These are phyloP conservation scores for Haematococcus lacustris DNA, from an alignment of 139 green algal genomes.

Conservation along the genomic window DNA sequence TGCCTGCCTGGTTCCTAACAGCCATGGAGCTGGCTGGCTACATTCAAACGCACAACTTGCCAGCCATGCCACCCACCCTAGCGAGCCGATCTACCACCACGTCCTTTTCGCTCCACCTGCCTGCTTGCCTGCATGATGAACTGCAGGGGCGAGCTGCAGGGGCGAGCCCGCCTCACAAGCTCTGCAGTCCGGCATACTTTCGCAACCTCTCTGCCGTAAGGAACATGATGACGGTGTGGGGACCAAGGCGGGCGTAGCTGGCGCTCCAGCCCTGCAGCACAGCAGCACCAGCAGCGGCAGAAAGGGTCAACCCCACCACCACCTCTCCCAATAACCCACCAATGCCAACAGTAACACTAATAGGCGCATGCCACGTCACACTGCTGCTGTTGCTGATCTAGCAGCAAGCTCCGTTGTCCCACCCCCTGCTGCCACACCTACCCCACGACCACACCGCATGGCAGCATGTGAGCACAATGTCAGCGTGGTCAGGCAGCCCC, in stretches of 20 bases:
- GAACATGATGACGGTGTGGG: constrained; percentile 61
- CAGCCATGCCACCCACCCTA: no score
- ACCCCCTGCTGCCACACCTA: background rate
- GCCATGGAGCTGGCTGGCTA: no score
- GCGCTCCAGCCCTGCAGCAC: constrained; percentile 46
- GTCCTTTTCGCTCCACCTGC: no score
- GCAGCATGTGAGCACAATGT: background rate
- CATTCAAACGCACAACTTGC: no score
- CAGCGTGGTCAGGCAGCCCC: no score
- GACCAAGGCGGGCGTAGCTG: constrained; percentile 48
- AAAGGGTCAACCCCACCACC: background rate
- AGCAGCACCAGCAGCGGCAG: background rate
- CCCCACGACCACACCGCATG: background rate
- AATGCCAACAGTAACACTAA: background rate
- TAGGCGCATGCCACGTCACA: background rate
- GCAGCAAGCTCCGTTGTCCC: background rate
- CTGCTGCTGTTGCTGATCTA: background rate
- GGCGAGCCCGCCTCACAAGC: no score
- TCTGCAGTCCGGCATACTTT: constrained; percentile 1
- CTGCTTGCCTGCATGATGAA: no score
- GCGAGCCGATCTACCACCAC: no score
- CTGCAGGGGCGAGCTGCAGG: no score
- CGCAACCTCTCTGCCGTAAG: background rate
- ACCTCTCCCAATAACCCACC: background rate
- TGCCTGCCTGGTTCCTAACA: no score